Conservation (phyloP, 2,329 filamentous ascomycete genomes). For the Rhinocladiella similis region DNA sequence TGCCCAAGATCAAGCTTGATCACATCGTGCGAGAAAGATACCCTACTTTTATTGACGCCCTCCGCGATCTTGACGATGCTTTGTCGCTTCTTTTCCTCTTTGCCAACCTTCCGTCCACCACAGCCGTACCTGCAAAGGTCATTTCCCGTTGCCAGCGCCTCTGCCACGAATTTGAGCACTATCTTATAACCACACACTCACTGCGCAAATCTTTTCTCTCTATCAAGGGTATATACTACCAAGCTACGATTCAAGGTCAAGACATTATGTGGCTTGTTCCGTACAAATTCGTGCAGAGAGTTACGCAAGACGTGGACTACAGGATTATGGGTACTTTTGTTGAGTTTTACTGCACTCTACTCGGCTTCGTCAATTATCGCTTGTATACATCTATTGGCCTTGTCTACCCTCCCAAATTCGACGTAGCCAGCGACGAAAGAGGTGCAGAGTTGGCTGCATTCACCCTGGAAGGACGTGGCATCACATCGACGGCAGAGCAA, state of each 20-base stretch:
- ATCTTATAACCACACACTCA: slow-evolving; percentile 87
- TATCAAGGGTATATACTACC: slow-evolving; percentile 99
- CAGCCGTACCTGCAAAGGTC: slow-evolving; percentile 89
- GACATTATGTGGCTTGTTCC: slow-evolving; percentile 96
- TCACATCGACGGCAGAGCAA: slow-evolving; percentile 49
- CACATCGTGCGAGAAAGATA: slow-evolving; percentile 98
- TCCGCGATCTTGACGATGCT: slow-evolving; percentile 94
- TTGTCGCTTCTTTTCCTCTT: slow-evolving; percentile 97
- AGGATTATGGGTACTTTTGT: slow-evolving; percentile 99
- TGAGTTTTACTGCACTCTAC: slow-evolving; percentile 95
- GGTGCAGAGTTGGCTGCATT: slow-evolving; percentile 90
- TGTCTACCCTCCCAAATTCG: slow-evolving; percentile 95
- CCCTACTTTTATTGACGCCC: slow-evolving; percentile 90
- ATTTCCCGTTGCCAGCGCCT: slow-evolving; percentile 92
- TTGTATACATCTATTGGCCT: slow-evolving; percentile 89
- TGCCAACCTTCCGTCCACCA: slow-evolving; percentile 88
- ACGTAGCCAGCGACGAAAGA: slow-evolving; percentile 79
- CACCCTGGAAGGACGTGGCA: slow-evolving; percentile 75
- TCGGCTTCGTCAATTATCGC: slow-evolving; percentile 94
- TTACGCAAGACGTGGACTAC: slow-evolving; percentile 94
- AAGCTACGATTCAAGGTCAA: slow-evolving; percentile 94
- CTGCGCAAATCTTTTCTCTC: slow-evolving; percentile 95
- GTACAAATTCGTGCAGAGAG: slow-evolving; percentile 95
- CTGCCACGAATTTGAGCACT: slow-evolving; percentile 96
- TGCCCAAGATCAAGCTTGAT: slow-evolving; percentile 86